Evolutionary conservation across 2,329 filamentous ascomycete genomes (phyloP).

Genomic region (Beauveria rudraprayagi): DNA sequence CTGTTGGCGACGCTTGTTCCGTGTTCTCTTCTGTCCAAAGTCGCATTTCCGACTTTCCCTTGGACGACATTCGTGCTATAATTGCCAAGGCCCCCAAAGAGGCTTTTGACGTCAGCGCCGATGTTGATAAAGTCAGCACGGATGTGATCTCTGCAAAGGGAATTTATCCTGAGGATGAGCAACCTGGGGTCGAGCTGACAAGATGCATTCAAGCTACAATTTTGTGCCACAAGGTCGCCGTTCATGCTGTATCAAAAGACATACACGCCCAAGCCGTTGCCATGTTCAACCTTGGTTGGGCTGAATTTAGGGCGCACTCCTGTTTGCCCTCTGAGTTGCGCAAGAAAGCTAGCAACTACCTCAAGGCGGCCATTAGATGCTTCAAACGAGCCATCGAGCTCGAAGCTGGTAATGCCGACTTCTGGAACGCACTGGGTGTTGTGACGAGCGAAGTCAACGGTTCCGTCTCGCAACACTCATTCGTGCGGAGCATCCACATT

Average conservation of each 20-base stretch:
- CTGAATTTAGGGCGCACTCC: slow-evolving; percentile 72
- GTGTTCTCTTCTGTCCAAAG: slow-evolving; percentile 74
- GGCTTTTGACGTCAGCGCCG: slow-evolving; percentile 54
- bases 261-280: slow-evolving; percentile 86
- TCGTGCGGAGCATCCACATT: slow-evolving; percentile 84
- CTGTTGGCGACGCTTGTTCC: slow-evolving; percentile 78
- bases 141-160: slow-evolving; percentile 37
- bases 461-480: slow-evolving; percentile 83
- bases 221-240: slow-evolving; percentile 78
- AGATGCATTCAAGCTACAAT: slow-evolving; percentile 64
- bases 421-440: slow-evolving; percentile 94
- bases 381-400: slow-evolving; percentile 96
- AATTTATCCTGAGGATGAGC: slow-evolving; percentile 38
- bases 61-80: slow-evolving; percentile 47
- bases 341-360: slow-evolving; percentile 57
- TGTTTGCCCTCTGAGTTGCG: slow-evolving; percentile 47
- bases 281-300: slow-evolving; percentile 95
- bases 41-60: slow-evolving; percentile 55
- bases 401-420: slow-evolving; percentile 87
- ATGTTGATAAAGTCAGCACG: slow-evolving; percentile 57
- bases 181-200: slow-evolving; percentile 42
- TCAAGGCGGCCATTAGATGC: slow-evolving; percentile 75
- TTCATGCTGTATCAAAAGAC: slow-evolving; percentile 65
- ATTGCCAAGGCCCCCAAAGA: slow-evolving; percentile 45
- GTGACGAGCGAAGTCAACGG: slow-evolving; percentile 81